Evolutionary conservation across 108 stramenopile genomes (phyloP), one percentile per base, ranked within the genome.

Genomic region (Nitzschia inconspicua): DNA sequence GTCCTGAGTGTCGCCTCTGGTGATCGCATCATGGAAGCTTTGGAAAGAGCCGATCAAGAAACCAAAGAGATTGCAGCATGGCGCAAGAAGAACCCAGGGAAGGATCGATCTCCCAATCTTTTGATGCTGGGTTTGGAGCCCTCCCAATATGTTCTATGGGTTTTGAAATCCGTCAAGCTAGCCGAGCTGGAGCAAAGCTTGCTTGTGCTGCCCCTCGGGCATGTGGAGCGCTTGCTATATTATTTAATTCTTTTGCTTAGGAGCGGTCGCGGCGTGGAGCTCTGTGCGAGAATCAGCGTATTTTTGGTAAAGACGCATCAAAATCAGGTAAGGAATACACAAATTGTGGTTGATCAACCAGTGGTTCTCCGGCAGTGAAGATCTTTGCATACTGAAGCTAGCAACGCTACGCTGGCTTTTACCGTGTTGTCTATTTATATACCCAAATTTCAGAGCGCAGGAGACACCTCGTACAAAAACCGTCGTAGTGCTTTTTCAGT

Each of bases 181-280:
- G 87, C 89, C 10, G 96, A 98, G 48, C 65, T 96, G 43, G 98
- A 98, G 70, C 93, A 92, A 50, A 89, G 92, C 14, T 58, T 98
- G 47, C 79, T 96, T 14, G 76, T 97, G 25, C 77, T 97, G 10
- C 89, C 98, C 0, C 39, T 97, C 18, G 76, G 72, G 23, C 78
- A 91, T 68, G 78, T 93, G 13, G 84, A 87, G 57, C 49, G 83
- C 37, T 47, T 95, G 32, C 55, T 93, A 25, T 80, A 83, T 63
- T 91, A 90, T 49, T 68, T 91, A 11, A 83, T 83, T 24, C 34
- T 82, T 30, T 71, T 85, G 4, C 48, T 93, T 47, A 55, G 75
- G 40, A 49, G 57, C 28, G 88, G 87, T 28, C 76, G 72, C 37
- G 92, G 84, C 28, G 79, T 90, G n/a, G 95, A 93, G 44, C 58